phyloP scores from a whole-genome alignment of 345 rosid species.

The Citrus medica region DNA sequence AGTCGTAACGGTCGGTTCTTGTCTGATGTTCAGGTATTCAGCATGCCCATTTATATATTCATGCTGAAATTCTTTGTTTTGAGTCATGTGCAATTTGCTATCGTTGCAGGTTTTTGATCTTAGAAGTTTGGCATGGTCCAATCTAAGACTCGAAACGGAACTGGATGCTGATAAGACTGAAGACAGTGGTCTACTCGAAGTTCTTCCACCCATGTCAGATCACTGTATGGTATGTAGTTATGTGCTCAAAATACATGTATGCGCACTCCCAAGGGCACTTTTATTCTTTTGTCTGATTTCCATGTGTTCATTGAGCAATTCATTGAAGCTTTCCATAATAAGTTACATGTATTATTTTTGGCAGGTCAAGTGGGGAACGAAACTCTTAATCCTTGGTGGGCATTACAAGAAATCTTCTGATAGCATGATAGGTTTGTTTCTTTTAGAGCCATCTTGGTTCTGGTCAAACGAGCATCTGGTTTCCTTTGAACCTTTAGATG shows the following conservation, averaged over 20 bases:
- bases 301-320: not conserved
- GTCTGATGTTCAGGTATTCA: slow-evolving; percentile 85
- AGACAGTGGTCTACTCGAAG: slow-evolving; percentile 41
- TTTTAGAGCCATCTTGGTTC: not conserved
- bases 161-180: slow-evolving; percentile 32
- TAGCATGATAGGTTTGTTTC: slow-evolving; percentile 58
- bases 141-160: slow-evolving; percentile 41
- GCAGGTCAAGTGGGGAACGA: slow-evolving; percentile 85
- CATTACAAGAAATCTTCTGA: slow-evolving; percentile 63
- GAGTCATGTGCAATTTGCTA: slow-evolving; percentile 17
- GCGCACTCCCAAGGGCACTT: not conserved
- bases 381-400: slow-evolving; percentile 79
- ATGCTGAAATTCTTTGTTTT: slow-evolving; percentile 9
- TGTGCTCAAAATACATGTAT: not conserved
- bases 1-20: slow-evolving; percentile 91
- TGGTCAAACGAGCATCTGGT: slow-evolving; percentile 4
- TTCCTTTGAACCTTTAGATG: slow-evolving; percentile 7
- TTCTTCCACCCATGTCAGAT: slow-evolving; percentile 70
- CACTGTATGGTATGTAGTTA: slow-evolving; percentile 64
- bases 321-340: not conserved
- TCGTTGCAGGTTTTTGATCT: slow-evolving; percentile 78
- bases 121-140: slow-evolving; percentile 74
- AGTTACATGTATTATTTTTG: slow-evolving; percentile 2
- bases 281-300: not conserved
- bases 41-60: not conserved